A percentile compares a stretch with the other conserved stretches of the same genome.
These are phyloP conservation scores for Rhizophagus sp. DNA, from an alignment of 192 early-diverging fungal genomes.

Conservation along the genomic window DNA sequence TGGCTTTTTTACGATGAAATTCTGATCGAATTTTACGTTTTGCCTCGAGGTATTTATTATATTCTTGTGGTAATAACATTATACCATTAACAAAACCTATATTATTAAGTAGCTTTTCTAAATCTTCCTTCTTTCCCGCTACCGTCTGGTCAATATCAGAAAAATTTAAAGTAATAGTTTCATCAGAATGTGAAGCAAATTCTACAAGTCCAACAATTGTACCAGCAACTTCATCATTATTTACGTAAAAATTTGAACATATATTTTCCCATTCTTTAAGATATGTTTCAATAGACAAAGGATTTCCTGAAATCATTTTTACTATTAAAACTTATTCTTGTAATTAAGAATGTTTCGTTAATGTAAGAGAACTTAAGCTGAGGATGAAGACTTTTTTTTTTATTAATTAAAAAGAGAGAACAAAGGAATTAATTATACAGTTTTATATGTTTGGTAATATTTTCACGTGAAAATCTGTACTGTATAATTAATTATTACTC, in stretches of 20 bases:
- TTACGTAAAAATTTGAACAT: not conserved
- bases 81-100: slow-evolving; percentile 13
- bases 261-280: slow-evolving; percentile 8
- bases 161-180: not conserved
- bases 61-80: slow-evolving; percentile 10
- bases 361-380: too few species aligned
- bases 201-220: slow-evolving; percentile 14
- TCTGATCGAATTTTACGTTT: slow-evolving; percentile 22
- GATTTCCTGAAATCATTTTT: slow-evolving; percentile 5
- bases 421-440: too few species aligned
- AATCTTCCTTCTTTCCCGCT: not conserved
- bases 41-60: not conserved
- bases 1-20: slow-evolving; percentile 16
- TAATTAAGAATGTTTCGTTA: too few species aligned
- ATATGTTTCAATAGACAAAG: not conserved
- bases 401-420: too few species aligned
- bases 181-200: slow-evolving; percentile 27
- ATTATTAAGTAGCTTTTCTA: not conserved
- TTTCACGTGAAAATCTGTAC: too few species aligned
- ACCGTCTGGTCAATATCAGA: not conserved
- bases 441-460: too few species aligned
- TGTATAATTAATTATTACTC: too few species aligned
- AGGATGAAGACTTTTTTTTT: too few species aligned
- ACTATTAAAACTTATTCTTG: too few species aligned
- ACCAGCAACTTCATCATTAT: slow-evolving; percentile 2